Conservation (phyloP, 768 basidiomycete genomes). For the Boletus speciosus region DNA sequence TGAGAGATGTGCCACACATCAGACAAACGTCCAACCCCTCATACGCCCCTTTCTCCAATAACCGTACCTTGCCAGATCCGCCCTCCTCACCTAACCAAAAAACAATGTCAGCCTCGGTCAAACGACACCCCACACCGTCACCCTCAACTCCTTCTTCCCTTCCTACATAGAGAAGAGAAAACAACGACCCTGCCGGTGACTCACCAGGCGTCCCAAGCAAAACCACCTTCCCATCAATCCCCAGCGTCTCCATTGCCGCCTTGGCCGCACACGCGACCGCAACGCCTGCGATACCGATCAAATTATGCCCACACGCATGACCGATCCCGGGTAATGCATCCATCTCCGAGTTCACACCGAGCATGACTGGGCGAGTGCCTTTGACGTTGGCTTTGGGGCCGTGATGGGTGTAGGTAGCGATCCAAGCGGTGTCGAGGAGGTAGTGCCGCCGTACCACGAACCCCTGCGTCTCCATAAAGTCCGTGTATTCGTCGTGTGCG, state of each 20-base stretch:
- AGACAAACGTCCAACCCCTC: conserved; percentile 72
- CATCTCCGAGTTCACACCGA: conserved; percentile 83
- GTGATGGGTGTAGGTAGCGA: conserved; percentile 55
- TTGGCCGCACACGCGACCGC: conserved; percentile 67
- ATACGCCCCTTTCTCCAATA: conserved; percentile 70
- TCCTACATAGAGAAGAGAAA: neutral
- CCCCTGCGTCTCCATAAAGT: conserved; percentile 62
- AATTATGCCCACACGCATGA: conserved; percentile 78
- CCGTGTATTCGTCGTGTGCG: conserved; percentile 68
- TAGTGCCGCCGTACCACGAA: conserved; percentile 62
- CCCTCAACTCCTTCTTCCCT: neutral
- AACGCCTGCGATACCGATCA: conserved; percentile 73
- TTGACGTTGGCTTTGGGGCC: neutral
- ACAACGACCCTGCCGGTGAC: conserved; percentile 3
- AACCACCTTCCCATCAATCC: conserved; percentile 63
- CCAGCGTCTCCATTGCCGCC: conserved; percentile 54
- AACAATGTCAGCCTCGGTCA: neutral
- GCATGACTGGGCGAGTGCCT: neutral
- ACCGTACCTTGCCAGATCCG: conserved; percentile 63
- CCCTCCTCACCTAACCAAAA: conserved; percentile 44
- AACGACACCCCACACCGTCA: neutral
- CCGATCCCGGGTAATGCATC: conserved; percentile 57
- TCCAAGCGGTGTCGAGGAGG: conserved; percentile 71
- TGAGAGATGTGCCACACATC: conserved; percentile 41
- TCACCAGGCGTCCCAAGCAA: conserved; percentile 77